Base-by-base conservation (phyloP, 306 rosid genomes). In the Acacia crassicarpa region DNA sequence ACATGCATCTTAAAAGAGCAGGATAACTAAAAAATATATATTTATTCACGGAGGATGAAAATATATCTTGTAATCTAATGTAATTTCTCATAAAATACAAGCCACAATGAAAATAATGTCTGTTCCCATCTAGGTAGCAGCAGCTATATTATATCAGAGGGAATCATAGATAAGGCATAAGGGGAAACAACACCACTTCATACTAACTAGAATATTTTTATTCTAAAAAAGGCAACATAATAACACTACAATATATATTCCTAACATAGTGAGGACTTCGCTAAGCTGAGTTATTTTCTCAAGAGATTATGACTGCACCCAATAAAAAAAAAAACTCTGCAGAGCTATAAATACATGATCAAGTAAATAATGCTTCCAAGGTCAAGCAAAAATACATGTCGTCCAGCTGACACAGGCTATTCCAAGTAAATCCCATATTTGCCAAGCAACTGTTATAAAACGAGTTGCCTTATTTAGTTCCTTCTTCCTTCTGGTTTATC, bases 21-120 rank as follows among this genome's bases (percentile, higher is more conserved):
- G n/a, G 6, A 51, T 17, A 5, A 17, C 58, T 51, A 19, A 53
- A 19, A 20, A 14, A 53, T 5, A 53, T 20, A 9, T 20, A 54
- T 33, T 33, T 35, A 67, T 67, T 74, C 6, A 43, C 63, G 25
- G 30, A 67, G 66, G 80, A 77, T 40, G 17, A 56, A 54, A 48
- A 46, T 59, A 68, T 74, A 44, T 74, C 22, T 72, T 45, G 8
- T 43, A 61, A 61, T 88, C 87, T 89, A 89, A 90, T 92, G 23
- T 58, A 9, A 17, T 58, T 89, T 58, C 83, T 70, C 17, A 66
- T 68, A 83, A 80, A 81, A 81, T 84, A 81, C 83, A 88, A 80
- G 83, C 80, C 81, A 86, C 77, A 2, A 56, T 20, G 27, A 19
- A 56, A 56, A 56, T 77, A 65, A 78, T 85, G 81, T 84, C 80